Evolutionary conservation across 2,329 filamentous ascomycete genomes (phyloP).

Genomic region (Verticillium klebahnii): DNA sequence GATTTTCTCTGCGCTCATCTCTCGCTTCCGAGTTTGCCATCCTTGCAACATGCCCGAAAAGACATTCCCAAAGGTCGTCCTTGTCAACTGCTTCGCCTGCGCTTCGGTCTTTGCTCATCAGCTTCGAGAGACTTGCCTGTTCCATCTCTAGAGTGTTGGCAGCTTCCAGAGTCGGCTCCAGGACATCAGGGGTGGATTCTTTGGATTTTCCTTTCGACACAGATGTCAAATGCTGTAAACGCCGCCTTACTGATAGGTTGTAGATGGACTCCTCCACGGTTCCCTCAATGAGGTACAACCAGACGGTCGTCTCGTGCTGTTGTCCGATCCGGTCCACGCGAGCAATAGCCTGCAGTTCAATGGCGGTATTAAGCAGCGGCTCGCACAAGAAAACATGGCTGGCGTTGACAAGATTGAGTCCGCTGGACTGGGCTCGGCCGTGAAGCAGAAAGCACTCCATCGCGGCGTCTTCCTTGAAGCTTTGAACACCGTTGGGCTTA

Average conservation of each 20-base stretch:
- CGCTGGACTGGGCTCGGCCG: conserved; percentile 81
- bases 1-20: conserved; percentile 24
- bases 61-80: conserved; percentile 80
- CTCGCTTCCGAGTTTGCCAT: conserved; percentile 6
- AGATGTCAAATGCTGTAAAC: conserved; percentile 69
- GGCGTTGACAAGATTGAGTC: conserved; percentile 86
- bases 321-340: conserved; percentile 95
- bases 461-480: conserved; percentile 69
- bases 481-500: conserved; percentile 61
- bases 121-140: conserved; percentile 61
- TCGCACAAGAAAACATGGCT: conserved; percentile 94
- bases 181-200: conserved; percentile 37
- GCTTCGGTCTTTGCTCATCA: conserved; percentile 65
- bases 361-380: conserved; percentile 85
- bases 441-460: conserved; percentile 85
- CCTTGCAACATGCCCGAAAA: conserved; percentile 61
- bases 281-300: conserved; percentile 87
- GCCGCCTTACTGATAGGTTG: conserved; percentile 73
- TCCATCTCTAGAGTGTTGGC: conserved; percentile 84
- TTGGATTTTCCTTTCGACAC: conserved; percentile 34
- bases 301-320: conserved; percentile 81
- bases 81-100: conserved; percentile 77
- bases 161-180: conserved; percentile 65
- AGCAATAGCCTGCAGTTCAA: conserved; percentile 92
- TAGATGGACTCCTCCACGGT: conserved; percentile 93